Conservation (phyloP, 2,329 filamentous ascomycete species). For the Clonostachys chloroleuca region DNA sequence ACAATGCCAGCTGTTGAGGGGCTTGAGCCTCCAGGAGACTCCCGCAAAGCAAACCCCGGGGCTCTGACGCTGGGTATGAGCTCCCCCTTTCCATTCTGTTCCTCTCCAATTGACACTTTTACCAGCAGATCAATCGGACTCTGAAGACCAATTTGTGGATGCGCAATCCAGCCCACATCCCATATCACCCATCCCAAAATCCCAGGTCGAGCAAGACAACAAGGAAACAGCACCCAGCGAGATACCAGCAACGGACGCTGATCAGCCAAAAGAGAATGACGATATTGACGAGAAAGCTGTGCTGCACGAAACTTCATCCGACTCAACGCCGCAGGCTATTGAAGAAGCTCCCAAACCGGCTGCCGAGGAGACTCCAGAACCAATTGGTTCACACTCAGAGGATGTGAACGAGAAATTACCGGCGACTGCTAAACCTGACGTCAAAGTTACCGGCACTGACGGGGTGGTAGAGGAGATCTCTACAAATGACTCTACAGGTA, state of each 20-base stretch:
- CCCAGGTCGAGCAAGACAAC: constrained; percentile 54
- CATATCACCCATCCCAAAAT: constrained; percentile 51
- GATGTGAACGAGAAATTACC: constrained; percentile 39
- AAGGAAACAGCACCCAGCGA: constrained; percentile 47
- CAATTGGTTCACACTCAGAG: constrained; percentile 32
- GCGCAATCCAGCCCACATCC: constrained; percentile 48
- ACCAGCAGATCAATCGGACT: constrained; percentile 51
- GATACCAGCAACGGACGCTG: constrained; percentile 56
- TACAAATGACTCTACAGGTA: too few species aligned
- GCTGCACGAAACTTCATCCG: constrained; percentile 19
- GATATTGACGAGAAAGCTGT: constrained; percentile 58
- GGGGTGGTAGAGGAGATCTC: too few species aligned
- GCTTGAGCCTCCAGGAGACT: constrained; percentile 23
- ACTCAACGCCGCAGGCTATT: constrained; percentile 11
- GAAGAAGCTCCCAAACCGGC: constrained; percentile 42
- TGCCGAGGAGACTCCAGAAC: constrained; percentile 46
- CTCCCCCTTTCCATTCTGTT: constrained; percentile 12
- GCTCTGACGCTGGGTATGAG: constrained; percentile 53
- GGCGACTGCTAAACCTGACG: constrained; percentile 49
- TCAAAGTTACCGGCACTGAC: constrained; percentile 27
- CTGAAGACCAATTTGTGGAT: constrained; percentile 67
- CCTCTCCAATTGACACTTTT: background rate
- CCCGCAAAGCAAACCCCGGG: constrained; percentile 44
- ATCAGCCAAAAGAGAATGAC: constrained; percentile 50
- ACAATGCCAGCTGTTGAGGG: constrained; percentile 20